phyloP scores from a whole-genome alignment of 2,329 filamentous ascomycete species.

The Penicillium sp. region DNA sequence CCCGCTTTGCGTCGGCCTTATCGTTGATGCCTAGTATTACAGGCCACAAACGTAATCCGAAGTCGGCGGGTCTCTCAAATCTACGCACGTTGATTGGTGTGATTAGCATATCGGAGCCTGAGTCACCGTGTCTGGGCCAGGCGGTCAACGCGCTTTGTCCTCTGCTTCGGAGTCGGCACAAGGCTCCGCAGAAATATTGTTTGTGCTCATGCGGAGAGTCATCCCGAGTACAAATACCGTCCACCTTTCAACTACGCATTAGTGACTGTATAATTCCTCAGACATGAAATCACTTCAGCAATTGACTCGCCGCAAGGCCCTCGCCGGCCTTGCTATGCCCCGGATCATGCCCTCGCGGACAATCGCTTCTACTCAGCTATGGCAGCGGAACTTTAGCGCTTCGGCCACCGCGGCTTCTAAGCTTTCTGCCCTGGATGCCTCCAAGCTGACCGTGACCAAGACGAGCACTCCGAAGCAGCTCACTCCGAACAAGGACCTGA shows the following conservation, averaged over 20 bases:
- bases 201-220: constrained; percentile 20
- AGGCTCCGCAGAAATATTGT: constrained; percentile 21
- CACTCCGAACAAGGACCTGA: constrained; percentile 68
- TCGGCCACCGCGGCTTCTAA: constrained; percentile 29
- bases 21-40: neutral
- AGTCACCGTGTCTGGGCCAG: constrained; percentile 5
- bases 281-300: constrained; percentile 35
- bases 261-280: constrained; percentile 5
- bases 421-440: constrained; percentile 67
- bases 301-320: constrained; percentile 31
- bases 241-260: constrained; percentile 5
- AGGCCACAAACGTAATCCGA: constrained; percentile 12
- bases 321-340: constrained; percentile 23
- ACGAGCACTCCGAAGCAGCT: constrained; percentile 70
- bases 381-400: constrained; percentile 48
- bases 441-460: constrained; percentile 67
- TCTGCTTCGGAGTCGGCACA: constrained; percentile 25
- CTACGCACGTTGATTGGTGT: constrained; percentile 10
- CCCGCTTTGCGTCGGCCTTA: constrained; percentile 10
- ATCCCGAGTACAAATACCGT: constrained; percentile 22
- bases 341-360: constrained; percentile 23
- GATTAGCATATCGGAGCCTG: neutral
- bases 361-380: constrained; percentile 35
- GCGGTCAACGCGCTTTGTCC: constrained; percentile 13
- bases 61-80: constrained; percentile 14